phyloP scores from a whole-genome alignment of 2,329 filamentous ascomycete genomes.

The Trichoderma oligosporum region DNA sequence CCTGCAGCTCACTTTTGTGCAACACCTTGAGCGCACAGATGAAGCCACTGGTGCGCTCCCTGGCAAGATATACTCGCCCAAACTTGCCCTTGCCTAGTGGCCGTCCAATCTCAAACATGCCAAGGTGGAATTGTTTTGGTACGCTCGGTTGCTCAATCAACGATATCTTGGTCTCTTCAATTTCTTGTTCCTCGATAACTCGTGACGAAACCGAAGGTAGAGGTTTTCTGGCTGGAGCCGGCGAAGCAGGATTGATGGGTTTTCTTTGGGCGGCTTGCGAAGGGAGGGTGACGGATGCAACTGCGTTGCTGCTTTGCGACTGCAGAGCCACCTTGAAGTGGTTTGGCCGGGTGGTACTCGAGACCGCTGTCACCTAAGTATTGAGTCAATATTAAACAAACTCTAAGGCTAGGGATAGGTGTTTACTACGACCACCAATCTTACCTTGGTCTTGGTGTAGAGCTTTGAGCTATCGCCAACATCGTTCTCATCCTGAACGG shows the following conservation, averaged over 20 bases:
- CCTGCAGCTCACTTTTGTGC: conserved; percentile 66
- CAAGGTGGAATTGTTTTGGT: conserved; percentile 71
- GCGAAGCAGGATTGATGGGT: conserved; percentile 42
- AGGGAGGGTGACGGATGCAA: conserved; percentile 63
- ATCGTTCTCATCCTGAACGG: conserved; percentile 85
- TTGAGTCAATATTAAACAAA: neutral
- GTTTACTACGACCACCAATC: conserved; percentile 3
- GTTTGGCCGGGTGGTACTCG: conserved; percentile 63
- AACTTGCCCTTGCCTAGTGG: conserved; percentile 72
- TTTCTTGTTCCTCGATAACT: conserved; percentile 43
- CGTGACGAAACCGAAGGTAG: conserved; percentile 41
- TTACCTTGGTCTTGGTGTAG: conserved; percentile 76
- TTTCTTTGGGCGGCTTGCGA: conserved; percentile 61
- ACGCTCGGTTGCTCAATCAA: conserved; percentile 55
- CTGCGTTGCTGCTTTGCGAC: conserved; percentile 65
- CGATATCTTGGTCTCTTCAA: conserved; percentile 47
- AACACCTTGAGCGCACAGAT: conserved; percentile 70
- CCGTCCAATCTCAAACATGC: conserved; percentile 74
- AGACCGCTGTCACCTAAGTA: conserved; percentile 24
- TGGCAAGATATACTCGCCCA: conserved; percentile 67
- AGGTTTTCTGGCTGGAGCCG: conserved; percentile 44
- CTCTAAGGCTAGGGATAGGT: neutral
- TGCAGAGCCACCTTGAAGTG: conserved; percentile 84
- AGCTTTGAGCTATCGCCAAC: conserved; percentile 47
- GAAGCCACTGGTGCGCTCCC: conserved; percentile 62